Evolutionary conservation across 805 yeast genomes (phyloP).

Genomic region (Ogataea corticis): DNA sequence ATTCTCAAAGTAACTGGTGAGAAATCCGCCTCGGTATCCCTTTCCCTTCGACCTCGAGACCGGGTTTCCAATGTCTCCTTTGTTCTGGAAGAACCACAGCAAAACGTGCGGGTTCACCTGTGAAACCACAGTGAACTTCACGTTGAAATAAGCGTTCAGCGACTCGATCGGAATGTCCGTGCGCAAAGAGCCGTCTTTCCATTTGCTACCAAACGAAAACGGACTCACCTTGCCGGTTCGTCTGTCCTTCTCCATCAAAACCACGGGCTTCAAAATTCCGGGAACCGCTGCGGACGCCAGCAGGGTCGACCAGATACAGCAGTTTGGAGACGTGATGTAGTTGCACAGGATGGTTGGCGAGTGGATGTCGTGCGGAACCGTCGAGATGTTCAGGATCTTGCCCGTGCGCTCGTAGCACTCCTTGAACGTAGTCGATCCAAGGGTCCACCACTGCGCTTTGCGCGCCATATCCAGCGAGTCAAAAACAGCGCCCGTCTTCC

Average conservation of each 20-base stretch:
- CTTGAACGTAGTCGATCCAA: conserved; percentile 69
- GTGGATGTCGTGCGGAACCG: conserved; percentile 81
- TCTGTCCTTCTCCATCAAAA: conserved; percentile 58
- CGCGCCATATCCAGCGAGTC: conserved; percentile 76
- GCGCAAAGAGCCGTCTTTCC: conserved; percentile 78
- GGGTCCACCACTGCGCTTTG: conserved; percentile 66
- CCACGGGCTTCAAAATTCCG: conserved; percentile 78
- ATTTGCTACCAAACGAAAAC: conserved; percentile 70
- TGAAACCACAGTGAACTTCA: conserved; percentile 72
- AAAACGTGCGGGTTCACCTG: conserved; percentile 85
- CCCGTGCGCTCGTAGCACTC: conserved; percentile 74
- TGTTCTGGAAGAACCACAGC: conserved; percentile 72
- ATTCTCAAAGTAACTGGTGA: conserved; percentile 71
- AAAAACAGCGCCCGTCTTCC: conserved; percentile 76
- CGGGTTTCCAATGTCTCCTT: conserved; percentile 80
- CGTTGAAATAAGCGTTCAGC: conserved; percentile 72
- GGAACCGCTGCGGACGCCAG: conserved; percentile 84
- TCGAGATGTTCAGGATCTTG: conserved; percentile 66
- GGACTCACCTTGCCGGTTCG: conserved; percentile 49
- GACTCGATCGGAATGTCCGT: conserved; percentile 80
- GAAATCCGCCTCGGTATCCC: conserved; percentile 74
- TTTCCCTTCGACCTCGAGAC: conserved; percentile 57
- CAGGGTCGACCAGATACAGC: conserved; percentile 78
- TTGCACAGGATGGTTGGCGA: conserved; percentile 80
- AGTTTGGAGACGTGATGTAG: conserved; percentile 73